A percentile compares a stretch with the other conserved stretches of the same genome.
Evolutionary conservation across 306 rosid species (phyloP).

Genomic region (Quercus aquifolioides): DNA sequence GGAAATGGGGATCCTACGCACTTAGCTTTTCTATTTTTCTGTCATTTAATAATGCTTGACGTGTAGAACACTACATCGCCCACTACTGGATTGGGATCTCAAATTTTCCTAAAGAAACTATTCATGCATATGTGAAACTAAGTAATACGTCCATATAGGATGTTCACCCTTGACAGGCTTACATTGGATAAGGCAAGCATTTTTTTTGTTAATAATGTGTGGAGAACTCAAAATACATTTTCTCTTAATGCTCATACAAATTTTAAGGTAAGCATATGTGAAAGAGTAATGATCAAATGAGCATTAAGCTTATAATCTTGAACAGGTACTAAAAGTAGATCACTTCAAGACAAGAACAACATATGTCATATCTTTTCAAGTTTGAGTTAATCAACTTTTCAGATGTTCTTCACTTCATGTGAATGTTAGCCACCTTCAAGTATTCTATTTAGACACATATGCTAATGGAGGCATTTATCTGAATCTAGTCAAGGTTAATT

Average conservation of each 20-base stretch:
- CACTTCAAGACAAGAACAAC: background rate
- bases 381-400: background rate
- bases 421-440: background rate
- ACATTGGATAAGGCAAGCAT: background rate
- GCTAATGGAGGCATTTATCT: background rate
- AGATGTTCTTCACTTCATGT: background rate
- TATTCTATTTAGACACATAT: background rate
- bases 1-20: no score
- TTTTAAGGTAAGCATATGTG: background rate
- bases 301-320: background rate
- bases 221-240: background rate
- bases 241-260: background rate
- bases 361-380: background rate
- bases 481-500: background rate
- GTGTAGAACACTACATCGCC: background rate
- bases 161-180: background rate
- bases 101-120: conserved; percentile 1
- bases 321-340: background rate
- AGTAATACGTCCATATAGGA: background rate
- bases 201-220: background rate
- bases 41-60: background rate
- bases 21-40: background rate
- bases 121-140: background rate
- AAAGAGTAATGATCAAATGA: background rate
- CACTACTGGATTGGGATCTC: background rate